A percentile compares a stretch with the other conserved stretches of the same genome.
Evolutionary conservation across 2,329 filamentous ascomycete species (phyloP).

Genomic region (Drechslera avenae): DNA sequence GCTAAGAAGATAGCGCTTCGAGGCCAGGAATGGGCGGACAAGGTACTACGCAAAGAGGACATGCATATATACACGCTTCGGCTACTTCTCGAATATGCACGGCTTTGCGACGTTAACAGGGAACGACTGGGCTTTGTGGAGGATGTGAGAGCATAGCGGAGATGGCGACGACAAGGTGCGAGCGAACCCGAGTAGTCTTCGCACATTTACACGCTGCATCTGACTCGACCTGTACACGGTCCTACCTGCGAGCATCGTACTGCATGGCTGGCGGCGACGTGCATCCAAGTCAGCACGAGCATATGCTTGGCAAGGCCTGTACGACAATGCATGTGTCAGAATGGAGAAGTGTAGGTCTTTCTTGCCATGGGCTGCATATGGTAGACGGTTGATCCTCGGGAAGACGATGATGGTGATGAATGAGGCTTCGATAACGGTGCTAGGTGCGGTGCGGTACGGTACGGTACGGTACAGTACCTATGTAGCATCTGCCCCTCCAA

Average conservation of each 20-base stretch:
- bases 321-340: conserved; percentile 8
- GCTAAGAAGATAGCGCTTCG: conserved; percentile 68
- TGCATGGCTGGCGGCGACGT: conserved; percentile 7
- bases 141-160: conserved; percentile 14
- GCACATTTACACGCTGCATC: background rate
- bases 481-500: conserved; percentile 29
- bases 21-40: conserved; percentile 71
- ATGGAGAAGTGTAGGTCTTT: conserved; percentile 2
- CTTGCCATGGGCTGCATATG: too few relatives aligned
- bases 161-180: background rate
- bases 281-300: conserved; percentile 6
- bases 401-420: too few relatives aligned
- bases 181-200: conserved; percentile 1
- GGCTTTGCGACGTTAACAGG: conserved; percentile 51
- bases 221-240: conserved; percentile 6
- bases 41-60: conserved; percentile 66
- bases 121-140: conserved; percentile 49
- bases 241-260: background rate
- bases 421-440: too few relatives aligned
- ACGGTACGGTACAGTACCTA: too few relatives aligned
- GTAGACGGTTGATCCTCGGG: too few relatives aligned
- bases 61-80: conserved; percentile 69
- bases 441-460: too few relatives aligned
- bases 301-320: background rate
- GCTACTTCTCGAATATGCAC: conserved; percentile 48